Percentiles rank a stretch among this genome's conserved stretches.
phyloP scores from a whole-genome alignment of 495 filamentous ascomycete species.

The Talaromyces stipitatus region DNA sequence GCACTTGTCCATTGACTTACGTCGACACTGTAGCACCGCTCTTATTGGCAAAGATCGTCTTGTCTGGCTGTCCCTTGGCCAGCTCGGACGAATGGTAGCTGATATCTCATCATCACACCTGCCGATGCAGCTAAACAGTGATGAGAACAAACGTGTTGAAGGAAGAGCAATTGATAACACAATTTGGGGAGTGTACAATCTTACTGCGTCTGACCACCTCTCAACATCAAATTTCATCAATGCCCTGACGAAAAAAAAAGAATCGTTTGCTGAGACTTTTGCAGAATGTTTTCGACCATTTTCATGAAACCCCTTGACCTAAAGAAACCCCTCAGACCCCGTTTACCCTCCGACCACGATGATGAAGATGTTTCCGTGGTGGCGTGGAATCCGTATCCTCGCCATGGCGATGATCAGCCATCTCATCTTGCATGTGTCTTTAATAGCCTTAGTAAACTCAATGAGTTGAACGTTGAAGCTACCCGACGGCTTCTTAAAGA shows the following conservation, averaged over 20 bases:
- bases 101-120: slow-evolving; percentile 15
- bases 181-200: slow-evolving; percentile 26
- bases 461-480: slow-evolving; percentile 15
- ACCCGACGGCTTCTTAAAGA: slow-evolving; percentile 22
- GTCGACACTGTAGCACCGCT: slow-evolving; percentile 20
- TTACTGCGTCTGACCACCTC: slow-evolving; percentile 18
- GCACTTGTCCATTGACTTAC: background rate
- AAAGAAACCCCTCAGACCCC: slow-evolving; percentile 11
- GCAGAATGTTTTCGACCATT: slow-evolving; percentile 13
- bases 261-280: slow-evolving; percentile 12
- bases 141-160: slow-evolving; percentile 8
- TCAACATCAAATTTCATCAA: slow-evolving; percentile 17
- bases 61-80: slow-evolving; percentile 29
- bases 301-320: slow-evolving; percentile 19
- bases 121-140: background rate
- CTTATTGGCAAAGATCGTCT: slow-evolving; percentile 21
- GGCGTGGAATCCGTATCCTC: slow-evolving; percentile 33
- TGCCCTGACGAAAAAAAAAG: background rate
- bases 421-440: slow-evolving; percentile 24
- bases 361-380: slow-evolving; percentile 15
- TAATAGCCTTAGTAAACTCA: slow-evolving; percentile 17
- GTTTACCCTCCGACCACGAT: slow-evolving; percentile 9
- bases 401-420: slow-evolving; percentile 22
- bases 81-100: slow-evolving; percentile 23
- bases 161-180: slow-evolving; percentile 13